A percentile compares a stretch with the other conserved stretches of the same genome.
Conservation (phyloP, 495 filamentous ascomycete genomes). For the Chaetomidium leptoderma region DNA sequence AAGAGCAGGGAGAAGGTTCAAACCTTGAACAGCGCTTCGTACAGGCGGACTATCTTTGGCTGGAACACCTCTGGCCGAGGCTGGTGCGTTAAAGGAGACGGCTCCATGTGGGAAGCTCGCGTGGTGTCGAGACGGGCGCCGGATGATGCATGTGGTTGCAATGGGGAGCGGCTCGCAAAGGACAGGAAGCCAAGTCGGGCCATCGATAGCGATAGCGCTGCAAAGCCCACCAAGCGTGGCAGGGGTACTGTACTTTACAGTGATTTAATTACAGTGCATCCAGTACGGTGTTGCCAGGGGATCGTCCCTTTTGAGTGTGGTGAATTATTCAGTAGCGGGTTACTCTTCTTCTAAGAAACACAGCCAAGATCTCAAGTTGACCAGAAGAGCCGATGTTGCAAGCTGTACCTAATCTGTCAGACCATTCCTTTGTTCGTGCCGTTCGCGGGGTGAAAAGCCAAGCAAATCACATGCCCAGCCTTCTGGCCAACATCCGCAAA, state of each 20-base stretch:
- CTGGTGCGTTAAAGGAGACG: slow-evolving; percentile 91
- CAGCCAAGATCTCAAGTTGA: too few species aligned
- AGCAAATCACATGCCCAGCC: too few species aligned
- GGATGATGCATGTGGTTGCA: slow-evolving; percentile 5
- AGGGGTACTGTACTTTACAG: neutral
- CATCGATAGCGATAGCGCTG: slow-evolving; percentile 2
- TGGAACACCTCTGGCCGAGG: slow-evolving; percentile 84
- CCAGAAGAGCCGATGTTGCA: too few species aligned
- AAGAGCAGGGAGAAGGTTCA: slow-evolving; percentile 2
- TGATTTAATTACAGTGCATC: neutral
- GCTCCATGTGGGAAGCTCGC: slow-evolving; percentile 59
- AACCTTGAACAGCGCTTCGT: slow-evolving; percentile 84
- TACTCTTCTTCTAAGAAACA: too few species aligned
- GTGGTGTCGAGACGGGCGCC: neutral
- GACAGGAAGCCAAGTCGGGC: neutral
- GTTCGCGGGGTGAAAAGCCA: too few species aligned
- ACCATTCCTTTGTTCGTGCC: too few species aligned
- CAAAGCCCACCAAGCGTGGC: neutral
- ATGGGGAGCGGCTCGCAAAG: neutral
- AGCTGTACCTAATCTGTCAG: too few species aligned
- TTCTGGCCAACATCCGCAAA: too few species aligned
- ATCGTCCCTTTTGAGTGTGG: slow-evolving; percentile 5
- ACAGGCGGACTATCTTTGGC: slow-evolving; percentile 87
- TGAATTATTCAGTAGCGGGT: too few species aligned
- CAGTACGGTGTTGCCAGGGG: neutral